Evolutionary conservation across 2,329 filamentous ascomycete genomes (phyloP).

Genomic region (Cercospora sojina): DNA sequence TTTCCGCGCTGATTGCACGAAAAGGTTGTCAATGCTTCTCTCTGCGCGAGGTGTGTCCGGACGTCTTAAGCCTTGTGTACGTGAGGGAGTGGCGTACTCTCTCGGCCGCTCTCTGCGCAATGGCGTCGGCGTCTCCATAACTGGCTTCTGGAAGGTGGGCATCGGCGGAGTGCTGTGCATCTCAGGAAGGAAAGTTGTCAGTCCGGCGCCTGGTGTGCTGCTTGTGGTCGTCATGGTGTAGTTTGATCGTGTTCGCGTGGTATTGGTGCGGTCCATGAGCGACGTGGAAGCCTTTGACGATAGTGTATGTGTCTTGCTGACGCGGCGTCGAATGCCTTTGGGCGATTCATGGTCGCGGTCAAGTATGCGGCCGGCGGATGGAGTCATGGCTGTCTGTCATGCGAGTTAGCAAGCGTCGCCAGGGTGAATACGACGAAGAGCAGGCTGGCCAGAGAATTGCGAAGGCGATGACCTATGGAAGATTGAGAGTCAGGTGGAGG

Average conservation of each 20-base stretch:
- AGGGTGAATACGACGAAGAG: constrained; percentile 6
- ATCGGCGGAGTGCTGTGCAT: constrained; percentile 35
- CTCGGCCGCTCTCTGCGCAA: constrained; percentile 4
- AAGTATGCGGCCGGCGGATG: constrained; percentile 19
- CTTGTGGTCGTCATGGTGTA: constrained; percentile 23
- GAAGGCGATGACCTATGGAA: constrained; percentile 3
- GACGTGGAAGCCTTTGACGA: constrained; percentile 18
- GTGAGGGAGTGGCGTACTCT: constrained; percentile 18
- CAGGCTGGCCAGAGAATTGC: constrained; percentile 19
- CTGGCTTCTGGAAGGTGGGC: constrained; percentile 35
- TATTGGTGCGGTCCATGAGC: constrained; percentile 28
- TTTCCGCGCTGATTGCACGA: not conserved
- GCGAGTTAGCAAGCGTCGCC: constrained; percentile 5
- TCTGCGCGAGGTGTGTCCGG: not conserved
- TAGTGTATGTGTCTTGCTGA: constrained; percentile 22
- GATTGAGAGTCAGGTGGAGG: not conserved
- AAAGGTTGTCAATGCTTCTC: not conserved
- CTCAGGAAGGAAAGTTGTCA: constrained; percentile 32
- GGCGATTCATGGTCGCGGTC: constrained; percentile 20
- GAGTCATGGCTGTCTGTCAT: constrained; percentile 23
- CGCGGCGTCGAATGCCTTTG: constrained; percentile 21
- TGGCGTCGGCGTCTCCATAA: constrained; percentile 17
- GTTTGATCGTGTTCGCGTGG: constrained; percentile 16
- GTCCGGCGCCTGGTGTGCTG: constrained; percentile 10
- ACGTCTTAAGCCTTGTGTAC: not conserved